These are phyloP conservation scores for Nakaseomyces kungkrabaensis DNA, from an alignment of 1,139 yeast species.

Conservation along the genomic window DNA sequence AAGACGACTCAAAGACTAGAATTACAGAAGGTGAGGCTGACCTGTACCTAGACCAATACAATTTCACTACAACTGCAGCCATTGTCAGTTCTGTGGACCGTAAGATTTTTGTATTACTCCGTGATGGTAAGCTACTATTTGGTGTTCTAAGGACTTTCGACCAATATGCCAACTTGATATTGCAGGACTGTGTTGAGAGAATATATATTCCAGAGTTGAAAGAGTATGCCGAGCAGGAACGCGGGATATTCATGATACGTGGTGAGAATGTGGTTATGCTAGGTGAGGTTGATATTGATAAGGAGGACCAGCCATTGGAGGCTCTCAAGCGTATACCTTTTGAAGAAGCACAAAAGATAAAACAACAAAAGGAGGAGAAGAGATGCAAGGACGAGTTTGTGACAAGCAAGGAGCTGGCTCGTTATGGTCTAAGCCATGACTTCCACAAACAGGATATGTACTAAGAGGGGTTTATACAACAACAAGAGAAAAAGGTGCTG, in stretches of 20 bases:
- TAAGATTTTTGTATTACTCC: constrained; percentile 58
- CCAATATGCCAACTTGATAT: constrained; percentile 84
- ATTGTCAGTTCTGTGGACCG: constrained; percentile 90
- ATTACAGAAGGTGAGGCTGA: constrained; percentile 34
- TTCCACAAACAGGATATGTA: constrained; percentile 44
- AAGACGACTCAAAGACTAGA: constrained; percentile 8
- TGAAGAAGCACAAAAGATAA: constrained; percentile 46
- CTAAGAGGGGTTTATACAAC: constrained; percentile 17
- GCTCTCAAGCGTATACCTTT: constrained; percentile 50
- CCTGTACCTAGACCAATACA: constrained; percentile 46
- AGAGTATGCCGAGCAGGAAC: constrained; percentile 58
- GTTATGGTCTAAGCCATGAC: constrained; percentile 50
- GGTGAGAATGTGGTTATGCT: constrained; percentile 96
- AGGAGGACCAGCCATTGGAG: constrained; percentile 63
- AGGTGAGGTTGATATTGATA: constrained; percentile 89
- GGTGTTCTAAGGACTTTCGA: constrained; percentile 94
- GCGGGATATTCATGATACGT: constrained; percentile 82
- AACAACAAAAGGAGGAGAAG: constrained; percentile 32
- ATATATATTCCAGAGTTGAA: constrained; percentile 49
- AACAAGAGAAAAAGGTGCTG: no score
- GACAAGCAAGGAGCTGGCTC: constrained; percentile 40
- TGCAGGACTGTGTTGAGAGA: constrained; percentile 86
- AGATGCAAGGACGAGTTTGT: constrained; percentile 37
- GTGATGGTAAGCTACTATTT: constrained; percentile 83
- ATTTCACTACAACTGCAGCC: constrained; percentile 95